These are phyloP conservation scores for Diaporthe destruens DNA, from an alignment of 2,329 filamentous ascomycete genomes.

Conservation along the genomic window DNA sequence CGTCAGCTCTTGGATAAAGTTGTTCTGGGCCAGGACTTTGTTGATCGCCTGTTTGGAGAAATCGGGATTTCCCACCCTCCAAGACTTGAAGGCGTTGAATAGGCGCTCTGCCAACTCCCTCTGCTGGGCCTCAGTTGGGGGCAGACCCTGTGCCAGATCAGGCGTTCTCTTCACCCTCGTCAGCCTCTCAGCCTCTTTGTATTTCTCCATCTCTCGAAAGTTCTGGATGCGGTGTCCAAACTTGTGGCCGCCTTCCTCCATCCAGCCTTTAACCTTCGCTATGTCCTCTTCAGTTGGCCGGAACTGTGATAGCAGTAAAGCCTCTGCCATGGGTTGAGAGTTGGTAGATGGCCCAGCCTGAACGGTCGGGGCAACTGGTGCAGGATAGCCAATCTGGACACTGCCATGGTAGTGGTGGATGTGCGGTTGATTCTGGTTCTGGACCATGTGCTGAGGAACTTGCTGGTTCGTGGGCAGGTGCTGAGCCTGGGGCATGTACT, in stretches of 20 bases:
- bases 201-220: neutral
- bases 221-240: neutral
- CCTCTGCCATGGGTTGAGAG: too few species aligned
- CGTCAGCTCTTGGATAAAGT: neutral
- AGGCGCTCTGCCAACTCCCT: neutral
- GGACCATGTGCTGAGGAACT: too few species aligned
- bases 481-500: too few species aligned
- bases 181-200: neutral
- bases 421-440: neutral
- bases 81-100: neutral
- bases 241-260: neutral
- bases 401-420: neutral
- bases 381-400: neutral
- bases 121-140: neutral
- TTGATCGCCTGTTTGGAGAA: neutral
- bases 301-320: too few species aligned
- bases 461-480: too few species aligned
- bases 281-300: neutral
- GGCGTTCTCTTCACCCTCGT: neutral
- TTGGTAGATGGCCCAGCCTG: neutral
- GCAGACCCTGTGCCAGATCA: neutral
- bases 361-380: neutral
- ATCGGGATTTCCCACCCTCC: neutral
- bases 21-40: neutral
- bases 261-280: accelerated